Percentiles rank a stretch among this genome's conserved stretches.
Conservation (phyloP, 805 yeast species). For the Lachancea lanzarotensis region DNA sequence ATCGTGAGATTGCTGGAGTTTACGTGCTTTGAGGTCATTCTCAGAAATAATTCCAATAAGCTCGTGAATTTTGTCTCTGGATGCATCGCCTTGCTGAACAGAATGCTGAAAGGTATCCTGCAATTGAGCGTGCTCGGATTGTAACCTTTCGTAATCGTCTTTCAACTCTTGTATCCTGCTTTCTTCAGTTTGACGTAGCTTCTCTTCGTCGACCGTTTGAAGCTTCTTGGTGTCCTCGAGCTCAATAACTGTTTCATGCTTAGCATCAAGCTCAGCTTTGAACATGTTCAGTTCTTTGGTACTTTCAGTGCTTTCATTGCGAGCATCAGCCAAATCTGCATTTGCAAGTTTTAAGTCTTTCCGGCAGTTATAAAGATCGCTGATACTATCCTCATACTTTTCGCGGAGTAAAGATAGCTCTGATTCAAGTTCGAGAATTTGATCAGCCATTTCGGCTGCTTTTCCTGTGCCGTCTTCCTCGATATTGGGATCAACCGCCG, state of each 20-base stretch:
- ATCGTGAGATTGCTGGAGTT: background rate
- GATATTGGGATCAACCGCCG: background rate
- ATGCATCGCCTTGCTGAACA: conserved; percentile 11
- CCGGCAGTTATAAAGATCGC: conserved; percentile 4
- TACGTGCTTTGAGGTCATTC: conserved; percentile 1
- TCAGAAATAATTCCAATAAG: conserved; percentile 3
- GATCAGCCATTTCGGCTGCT: background rate
- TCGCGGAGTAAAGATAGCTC: conserved; percentile 4
- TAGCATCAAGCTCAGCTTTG: conserved; percentile 3
- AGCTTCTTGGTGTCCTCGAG: background rate
- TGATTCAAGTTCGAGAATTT: background rate
- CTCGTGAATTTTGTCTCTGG: conserved; percentile 4
- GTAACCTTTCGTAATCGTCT: background rate
- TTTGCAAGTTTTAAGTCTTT: conserved; percentile 3
- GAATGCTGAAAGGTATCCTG: conserved; percentile 1
- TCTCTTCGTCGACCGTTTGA: background rate
- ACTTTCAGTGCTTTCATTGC: conserved; percentile 2
- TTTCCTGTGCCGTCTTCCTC: background rate
- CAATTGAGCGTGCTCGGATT: background rate
- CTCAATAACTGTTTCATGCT: background rate
- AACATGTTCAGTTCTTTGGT: background rate
- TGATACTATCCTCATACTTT: conserved; percentile 4
- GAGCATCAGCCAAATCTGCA: background rate
- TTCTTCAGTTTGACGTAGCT: background rate
- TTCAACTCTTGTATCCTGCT: background rate